Percentiles rank a stretch among this genome's conserved stretches.
These are phyloP conservation scores for Ustulina deusta DNA, from an alignment of 2,329 filamentous ascomycete genomes.

Conservation along the genomic window DNA sequence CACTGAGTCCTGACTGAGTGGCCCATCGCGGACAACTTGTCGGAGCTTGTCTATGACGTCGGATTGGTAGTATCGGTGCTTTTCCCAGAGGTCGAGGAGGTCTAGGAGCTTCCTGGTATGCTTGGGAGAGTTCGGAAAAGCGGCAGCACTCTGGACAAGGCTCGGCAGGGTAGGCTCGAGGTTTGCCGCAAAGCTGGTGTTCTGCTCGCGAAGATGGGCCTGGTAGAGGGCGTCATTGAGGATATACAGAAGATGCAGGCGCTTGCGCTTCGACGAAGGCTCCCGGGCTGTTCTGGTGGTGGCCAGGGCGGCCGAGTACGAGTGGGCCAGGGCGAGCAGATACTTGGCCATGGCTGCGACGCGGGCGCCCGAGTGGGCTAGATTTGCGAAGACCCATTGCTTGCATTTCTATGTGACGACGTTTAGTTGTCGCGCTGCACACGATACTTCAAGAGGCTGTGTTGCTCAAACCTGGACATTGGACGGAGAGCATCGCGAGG, in stretches of 20 bases:
- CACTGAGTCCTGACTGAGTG: constrained; percentile 41
- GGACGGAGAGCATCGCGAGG: constrained; percentile 78
- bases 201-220: constrained; percentile 63
- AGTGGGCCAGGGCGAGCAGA: constrained; percentile 74
- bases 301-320: constrained; percentile 57
- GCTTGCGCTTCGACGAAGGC: constrained; percentile 73
- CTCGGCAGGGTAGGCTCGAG: constrained; percentile 70
- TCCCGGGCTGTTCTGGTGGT: constrained; percentile 53
- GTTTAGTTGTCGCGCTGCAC: constrained; percentile 52
- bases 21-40: constrained; percentile 63
- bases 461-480: constrained; percentile 88
- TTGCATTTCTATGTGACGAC: constrained; percentile 79
- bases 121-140: constrained; percentile 71
- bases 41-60: constrained; percentile 69
- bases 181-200: constrained; percentile 64
- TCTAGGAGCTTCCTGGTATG: constrained; percentile 73
- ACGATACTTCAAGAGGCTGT: constrained; percentile 57
- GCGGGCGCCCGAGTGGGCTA: constrained; percentile 75
- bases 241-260: constrained; percentile 81
- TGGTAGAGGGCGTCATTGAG: constrained; percentile 84
- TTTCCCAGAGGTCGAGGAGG: constrained; percentile 78
- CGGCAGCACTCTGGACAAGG: constrained; percentile 70
- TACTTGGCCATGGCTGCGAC: constrained; percentile 79
- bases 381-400: constrained; percentile 81
- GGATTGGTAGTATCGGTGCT: constrained; percentile 70